Percentiles rank a stretch among this genome's conserved stretches.
These are phyloP conservation scores for Aspergillus pseudoglaucus DNA, from an alignment of 2,329 filamentous ascomycete genomes.

Conservation along the genomic window DNA sequence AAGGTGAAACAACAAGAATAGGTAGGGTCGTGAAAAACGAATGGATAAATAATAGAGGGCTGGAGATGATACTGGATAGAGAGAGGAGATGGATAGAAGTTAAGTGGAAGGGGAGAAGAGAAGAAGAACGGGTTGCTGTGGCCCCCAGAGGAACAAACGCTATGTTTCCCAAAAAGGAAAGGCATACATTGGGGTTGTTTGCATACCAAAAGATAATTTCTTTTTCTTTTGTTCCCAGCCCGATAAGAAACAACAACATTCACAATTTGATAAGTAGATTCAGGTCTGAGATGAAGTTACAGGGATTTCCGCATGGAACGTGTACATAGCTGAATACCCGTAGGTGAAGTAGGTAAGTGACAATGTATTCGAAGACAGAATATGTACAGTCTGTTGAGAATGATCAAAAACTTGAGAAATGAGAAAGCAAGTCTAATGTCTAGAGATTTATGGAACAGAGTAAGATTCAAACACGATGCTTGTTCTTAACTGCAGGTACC, in stretches of 20 bases:
- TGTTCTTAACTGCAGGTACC: constrained; percentile 22
- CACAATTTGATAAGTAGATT: neutral
- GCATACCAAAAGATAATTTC: neutral
- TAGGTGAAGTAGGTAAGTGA: neutral
- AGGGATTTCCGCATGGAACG: no score
- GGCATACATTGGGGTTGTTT: neutral
- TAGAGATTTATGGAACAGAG: neutral
- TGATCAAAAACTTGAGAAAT: neutral
- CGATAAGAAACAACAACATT: neutral
- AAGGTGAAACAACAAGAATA: no score
- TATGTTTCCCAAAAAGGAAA: neutral
- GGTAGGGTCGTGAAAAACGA: neutral
- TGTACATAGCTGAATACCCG: no score
- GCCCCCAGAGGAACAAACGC: neutral
- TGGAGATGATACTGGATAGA: neutral
- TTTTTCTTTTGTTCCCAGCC: neutral
- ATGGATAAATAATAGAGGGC: neutral
- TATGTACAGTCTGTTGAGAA: neutral
- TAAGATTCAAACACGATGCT: neutral
- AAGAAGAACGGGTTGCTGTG: neutral
- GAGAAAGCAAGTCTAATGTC: neutral
- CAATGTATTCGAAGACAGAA: neutral
- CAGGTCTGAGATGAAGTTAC: neutral
- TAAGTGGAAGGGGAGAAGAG: neutral
- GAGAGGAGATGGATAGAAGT: neutral